These are phyloP conservation scores for Aspergillus incahuasiensis DNA, from an alignment of 495 filamentous ascomycete genomes.

Conservation along the genomic window DNA sequence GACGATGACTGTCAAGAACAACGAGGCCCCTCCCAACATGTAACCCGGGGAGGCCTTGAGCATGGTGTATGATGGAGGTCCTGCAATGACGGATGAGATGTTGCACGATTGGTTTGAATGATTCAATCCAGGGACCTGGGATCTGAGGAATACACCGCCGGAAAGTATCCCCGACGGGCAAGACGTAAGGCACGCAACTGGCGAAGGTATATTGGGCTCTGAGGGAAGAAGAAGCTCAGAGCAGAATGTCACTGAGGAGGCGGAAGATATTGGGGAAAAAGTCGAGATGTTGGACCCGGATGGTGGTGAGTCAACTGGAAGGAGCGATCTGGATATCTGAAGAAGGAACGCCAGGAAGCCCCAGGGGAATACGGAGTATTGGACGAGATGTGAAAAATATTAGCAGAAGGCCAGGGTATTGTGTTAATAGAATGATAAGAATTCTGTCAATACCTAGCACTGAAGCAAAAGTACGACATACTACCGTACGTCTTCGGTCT, in stretches of 20 bases:
- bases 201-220: too few relatives aligned
- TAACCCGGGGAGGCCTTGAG: slow-evolving; percentile 19
- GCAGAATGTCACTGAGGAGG: too few relatives aligned
- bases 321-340: neutral
- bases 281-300: neutral
- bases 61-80: slow-evolving; percentile 10
- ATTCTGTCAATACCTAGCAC: neutral
- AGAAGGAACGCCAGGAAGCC: slow-evolving; percentile 1
- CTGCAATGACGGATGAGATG: neutral
- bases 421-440: neutral
- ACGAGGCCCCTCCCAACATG: slow-evolving; percentile 23
- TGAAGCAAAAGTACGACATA: slow-evolving; percentile 1
- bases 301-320: neutral
- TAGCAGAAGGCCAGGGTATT: neutral
- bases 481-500: neutral
- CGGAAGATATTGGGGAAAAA: neutral
- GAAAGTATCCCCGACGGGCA: too few relatives aligned
- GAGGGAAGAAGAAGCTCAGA: neutral
- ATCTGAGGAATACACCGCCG: too few relatives aligned
- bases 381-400: neutral
- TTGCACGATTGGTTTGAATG: neutral
- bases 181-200: too few relatives aligned
- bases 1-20: slow-evolving; percentile 24
- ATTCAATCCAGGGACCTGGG: neutral
- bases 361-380: neutral